Evolutionary conservation across 306 rosid species (phyloP), one percentile per base, ranked within the genome.

Genomic region (Castanea crenata): DNA sequence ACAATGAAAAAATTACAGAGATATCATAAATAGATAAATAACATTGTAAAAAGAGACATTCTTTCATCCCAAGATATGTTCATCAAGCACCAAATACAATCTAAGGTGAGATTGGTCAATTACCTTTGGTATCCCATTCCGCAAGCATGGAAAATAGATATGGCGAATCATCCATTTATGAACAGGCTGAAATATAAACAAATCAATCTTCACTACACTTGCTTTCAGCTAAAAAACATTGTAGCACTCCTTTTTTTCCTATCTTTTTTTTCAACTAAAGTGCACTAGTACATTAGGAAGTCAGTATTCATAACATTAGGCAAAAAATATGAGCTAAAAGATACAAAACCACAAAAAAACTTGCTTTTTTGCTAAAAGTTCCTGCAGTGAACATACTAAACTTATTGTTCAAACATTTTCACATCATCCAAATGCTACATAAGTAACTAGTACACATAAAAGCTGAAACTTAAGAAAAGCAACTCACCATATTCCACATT

Each of bases 101-200:
- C 14, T 3, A 29, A 18, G 51, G 72, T 35, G 52, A 76, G 80
- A 52, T 73, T 14, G 46, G 55, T 74, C 29, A 58, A 76, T 74
- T 87, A 96, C 99, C 99, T 89, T 96, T 6, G 97, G 93, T 51
- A 96, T 77, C 52, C 99, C 99, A 41, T 80, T 74, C 21, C 92
- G 84, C 74, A 96, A 69, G 86, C 99, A 96, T 71, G 99, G 99
- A 79, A 93, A 87, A 80, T 91, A 96, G 71, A 96, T 74, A 83
- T 96, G 99, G 41, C 99, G 99, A 79, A 93, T 74, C 98, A 96
- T 93, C 99, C 99, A 96, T 80, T 88, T 96, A 86, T 96, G 97
- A 80, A 96, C 98, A 80, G 99, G 99, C 99, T 96, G 92, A 74
- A 82, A 67, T 14, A 44, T 74, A 46, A 86, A 52, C 54, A 18